Conservation (phyloP, 164 flowering plant genomes). For the Annona cherimola region DNA sequence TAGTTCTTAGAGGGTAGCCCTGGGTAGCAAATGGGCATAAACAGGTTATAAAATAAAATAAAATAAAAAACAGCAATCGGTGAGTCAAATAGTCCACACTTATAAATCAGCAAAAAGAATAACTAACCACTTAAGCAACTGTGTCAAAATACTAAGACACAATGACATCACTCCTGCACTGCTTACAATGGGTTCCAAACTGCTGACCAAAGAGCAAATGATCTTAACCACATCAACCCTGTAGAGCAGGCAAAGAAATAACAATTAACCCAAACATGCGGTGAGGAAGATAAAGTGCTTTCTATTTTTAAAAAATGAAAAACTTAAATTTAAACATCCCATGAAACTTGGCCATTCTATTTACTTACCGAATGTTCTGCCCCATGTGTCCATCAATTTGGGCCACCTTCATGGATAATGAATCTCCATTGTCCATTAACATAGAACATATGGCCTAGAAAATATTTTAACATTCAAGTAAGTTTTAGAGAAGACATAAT, state of each 20-base stretch:
- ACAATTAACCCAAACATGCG: background rate
- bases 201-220: constrained; percentile 54
- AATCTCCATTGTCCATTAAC: constrained; percentile 48
- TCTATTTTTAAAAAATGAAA: background rate
- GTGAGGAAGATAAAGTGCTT: background rate
- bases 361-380: constrained; percentile 38
- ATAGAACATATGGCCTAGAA: constrained; percentile 59
- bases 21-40: too few species aligned
- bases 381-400: constrained; percentile 29
- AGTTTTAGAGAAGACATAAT: background rate
- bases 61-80: too few species aligned
- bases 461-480: background rate
- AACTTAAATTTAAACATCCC: constrained; percentile 1
- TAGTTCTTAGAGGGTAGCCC: too few species aligned
- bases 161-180: constrained; percentile 53
- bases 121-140: constrained; percentile 68
- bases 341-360: background rate
- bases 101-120: background rate
- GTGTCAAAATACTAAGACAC: constrained; percentile 58
- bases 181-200: constrained; percentile 33
- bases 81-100: too few species aligned
- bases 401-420: constrained; percentile 32
- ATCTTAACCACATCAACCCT: constrained; percentile 69
- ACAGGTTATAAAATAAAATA: too few species aligned
- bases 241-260: constrained; percentile 11